phyloP scores from a whole-genome alignment of 2,329 filamentous ascomycete species.

The Colletotrichum australisinense region DNA sequence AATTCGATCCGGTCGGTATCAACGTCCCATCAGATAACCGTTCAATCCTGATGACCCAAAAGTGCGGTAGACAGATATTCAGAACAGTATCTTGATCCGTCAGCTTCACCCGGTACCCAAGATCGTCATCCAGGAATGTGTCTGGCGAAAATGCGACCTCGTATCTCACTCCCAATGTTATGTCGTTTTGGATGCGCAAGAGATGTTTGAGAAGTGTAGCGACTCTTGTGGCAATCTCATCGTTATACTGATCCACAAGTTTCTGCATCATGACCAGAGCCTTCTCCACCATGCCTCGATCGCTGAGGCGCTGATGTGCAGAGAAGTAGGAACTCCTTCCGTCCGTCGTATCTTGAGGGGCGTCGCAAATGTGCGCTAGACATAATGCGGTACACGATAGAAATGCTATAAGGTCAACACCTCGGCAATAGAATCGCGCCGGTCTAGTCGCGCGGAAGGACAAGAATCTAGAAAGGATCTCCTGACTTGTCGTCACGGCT shows the following conservation, averaged over 20 bases:
- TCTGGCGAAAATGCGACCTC: neutral
- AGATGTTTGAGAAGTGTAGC: conserved; percentile 45
- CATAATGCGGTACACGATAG: conserved; percentile 50
- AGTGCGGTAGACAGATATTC: conserved; percentile 13
- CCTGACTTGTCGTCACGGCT: conserved; percentile 51
- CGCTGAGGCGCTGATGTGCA: conserved; percentile 50
- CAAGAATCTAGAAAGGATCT: conserved; percentile 50
- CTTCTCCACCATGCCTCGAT: conserved; percentile 53
- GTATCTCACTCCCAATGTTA: conserved; percentile 20
- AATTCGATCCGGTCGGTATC: neutral
- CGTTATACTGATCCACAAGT: conserved; percentile 42
- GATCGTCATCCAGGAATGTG: neutral
- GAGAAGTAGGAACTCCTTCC: conserved; percentile 39
- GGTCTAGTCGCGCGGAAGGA: conserved; percentile 45
- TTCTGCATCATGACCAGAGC: conserved; percentile 48
- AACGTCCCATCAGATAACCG: neutral
- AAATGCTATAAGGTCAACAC: conserved; percentile 52
- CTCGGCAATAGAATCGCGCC: conserved; percentile 22
- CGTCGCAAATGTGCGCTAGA: conserved; percentile 49
- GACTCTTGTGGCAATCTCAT: conserved; percentile 45
- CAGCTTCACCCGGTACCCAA: conserved; percentile 9
- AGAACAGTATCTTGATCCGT: neutral
- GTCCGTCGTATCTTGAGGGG: conserved; percentile 22
- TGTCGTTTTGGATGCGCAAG: conserved; percentile 47
- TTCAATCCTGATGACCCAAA: conserved; percentile 7